Percentiles rank a stretch among this genome's conserved stretches.
These are phyloP conservation scores for Kodamaea hsintzibuensis DNA, from an alignment of 805 yeast species.

Conservation along the genomic window DNA sequence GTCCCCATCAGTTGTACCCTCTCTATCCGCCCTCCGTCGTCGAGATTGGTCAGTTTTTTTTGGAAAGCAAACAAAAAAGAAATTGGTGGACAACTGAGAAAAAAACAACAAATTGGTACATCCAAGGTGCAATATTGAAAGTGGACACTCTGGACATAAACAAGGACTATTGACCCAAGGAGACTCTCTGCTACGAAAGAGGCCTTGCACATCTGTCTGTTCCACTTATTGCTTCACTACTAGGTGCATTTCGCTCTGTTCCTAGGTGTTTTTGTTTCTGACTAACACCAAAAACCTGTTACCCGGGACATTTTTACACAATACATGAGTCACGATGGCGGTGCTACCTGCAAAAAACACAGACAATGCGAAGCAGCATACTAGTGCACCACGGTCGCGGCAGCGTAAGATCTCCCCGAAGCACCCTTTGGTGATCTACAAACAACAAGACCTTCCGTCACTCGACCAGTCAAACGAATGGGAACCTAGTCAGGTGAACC, in stretches of 20 bases:
- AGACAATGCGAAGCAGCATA: constrained; percentile 32
- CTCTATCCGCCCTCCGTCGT: not conserved
- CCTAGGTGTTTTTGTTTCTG: no score
- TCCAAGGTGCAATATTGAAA: not conserved
- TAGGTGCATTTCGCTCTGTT: no score
- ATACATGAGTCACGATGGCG: constrained; percentile 29
- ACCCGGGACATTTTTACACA: no score
- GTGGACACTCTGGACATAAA: not conserved
- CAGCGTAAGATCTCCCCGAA: constrained; percentile 94
- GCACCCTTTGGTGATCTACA: constrained; percentile 75
- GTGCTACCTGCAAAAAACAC: constrained; percentile 40
- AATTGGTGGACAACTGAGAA: not conserved
- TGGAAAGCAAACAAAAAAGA: not conserved
- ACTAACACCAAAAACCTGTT: no score
- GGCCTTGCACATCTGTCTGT: no score
- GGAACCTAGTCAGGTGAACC: constrained; percentile 45
- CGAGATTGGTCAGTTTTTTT: not conserved
- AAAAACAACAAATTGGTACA: not conserved
- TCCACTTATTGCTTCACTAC: no score
- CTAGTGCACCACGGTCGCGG: constrained; percentile 70
- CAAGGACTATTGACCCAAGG: not conserved
- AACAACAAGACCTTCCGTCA: constrained; percentile 79
- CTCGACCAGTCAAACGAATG: constrained; percentile 50
- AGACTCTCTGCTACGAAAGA: not conserved
- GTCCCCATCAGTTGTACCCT: not conserved